Percentiles rank a stretch among this genome's conserved stretches.
These are phyloP conservation scores for Fusarium tricinctum DNA, from an alignment of 2,329 filamentous ascomycete species.

Conservation along the genomic window DNA sequence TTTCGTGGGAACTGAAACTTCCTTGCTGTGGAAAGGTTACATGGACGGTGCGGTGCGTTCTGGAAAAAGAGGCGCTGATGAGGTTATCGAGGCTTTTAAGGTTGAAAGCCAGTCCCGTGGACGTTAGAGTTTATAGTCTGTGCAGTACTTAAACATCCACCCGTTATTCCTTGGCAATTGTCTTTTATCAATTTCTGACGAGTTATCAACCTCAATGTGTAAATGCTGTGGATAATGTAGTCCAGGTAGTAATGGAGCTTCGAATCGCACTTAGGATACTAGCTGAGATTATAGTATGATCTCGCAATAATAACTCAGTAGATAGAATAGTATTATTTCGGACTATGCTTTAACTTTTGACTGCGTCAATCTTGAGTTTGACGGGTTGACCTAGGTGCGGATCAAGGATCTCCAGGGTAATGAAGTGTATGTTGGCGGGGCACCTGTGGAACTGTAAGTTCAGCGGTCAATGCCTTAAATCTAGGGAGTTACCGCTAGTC, in stretches of 20 bases:
- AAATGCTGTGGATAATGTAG: not conserved
- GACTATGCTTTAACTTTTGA: not conserved
- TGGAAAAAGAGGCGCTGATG: slow-evolving; percentile 36
- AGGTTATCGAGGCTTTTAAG: slow-evolving; percentile 32
- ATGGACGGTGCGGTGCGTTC: slow-evolving; percentile 47
- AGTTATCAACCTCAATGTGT: not conserved
- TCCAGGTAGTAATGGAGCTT: not conserved
- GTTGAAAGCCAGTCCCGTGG: not conserved
- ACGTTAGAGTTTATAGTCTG: no score
- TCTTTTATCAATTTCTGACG: not conserved
- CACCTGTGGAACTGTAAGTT: slow-evolving; percentile 6
- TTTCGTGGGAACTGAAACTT: slow-evolving; percentile 47
- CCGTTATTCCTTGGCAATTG: not conserved
- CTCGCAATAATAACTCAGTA: not conserved
- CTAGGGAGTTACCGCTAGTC: slow-evolving; percentile 36
- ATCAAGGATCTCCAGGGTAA: not conserved
- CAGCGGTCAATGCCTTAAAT: slow-evolving; percentile 40
- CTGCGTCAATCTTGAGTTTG: no score
- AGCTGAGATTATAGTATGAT: not conserved
- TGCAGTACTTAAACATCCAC: not conserved
- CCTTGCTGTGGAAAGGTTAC: slow-evolving; percentile 48
- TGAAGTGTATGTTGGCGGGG: slow-evolving; percentile 12
- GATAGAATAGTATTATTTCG: not conserved
- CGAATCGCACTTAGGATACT: not conserved
- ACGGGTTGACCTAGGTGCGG: not conserved